Evolutionary conservation across 352 stramenopile species (phyloP).

Genomic region (Blastocystis sp.): DNA sequence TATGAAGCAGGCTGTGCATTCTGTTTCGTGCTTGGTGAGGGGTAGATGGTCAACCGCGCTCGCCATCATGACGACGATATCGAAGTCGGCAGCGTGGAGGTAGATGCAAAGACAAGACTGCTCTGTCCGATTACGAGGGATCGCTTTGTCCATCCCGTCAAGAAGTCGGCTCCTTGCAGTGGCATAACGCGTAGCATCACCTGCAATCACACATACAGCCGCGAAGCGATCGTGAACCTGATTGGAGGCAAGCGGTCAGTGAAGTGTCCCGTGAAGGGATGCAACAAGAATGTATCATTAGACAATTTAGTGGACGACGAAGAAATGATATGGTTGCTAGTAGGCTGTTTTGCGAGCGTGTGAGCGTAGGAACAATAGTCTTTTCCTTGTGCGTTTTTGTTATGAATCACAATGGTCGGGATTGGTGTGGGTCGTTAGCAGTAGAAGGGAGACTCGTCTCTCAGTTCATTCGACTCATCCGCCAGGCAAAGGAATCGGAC

Average conservation of each 20-base stretch:
- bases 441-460: not conserved
- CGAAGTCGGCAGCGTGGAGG: not conserved
- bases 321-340: constrained; percentile 35
- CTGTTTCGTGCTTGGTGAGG: not conserved
- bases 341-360: not conserved
- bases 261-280: constrained; percentile 42
- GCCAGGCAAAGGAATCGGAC: not conserved
- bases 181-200: not conserved
- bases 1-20: not conserved
- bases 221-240: constrained; percentile 24
- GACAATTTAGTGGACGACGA: constrained; percentile 15
- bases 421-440: not conserved
- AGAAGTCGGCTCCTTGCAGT: not conserved
- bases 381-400: not conserved
- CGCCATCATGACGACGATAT: constrained; percentile 22
- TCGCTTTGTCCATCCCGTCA: constrained; percentile 45
- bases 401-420: not conserved
- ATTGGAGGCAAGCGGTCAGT: not conserved
- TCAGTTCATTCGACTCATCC: not conserved
- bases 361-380: not conserved
- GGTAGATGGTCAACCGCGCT: not conserved
- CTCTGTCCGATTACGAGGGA: constrained; percentile 41
- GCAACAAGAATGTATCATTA: not conserved
- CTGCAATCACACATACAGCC: constrained; percentile 36
- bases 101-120: constrained; percentile 1